Conservation (phyloP, 176 grass and related monocot species). For the maize (Zea mays) region Zm-B73-REFERENCE-NAM-5.0 NC_050100.1:188070001-188070500, state of each 20-base stretch:
- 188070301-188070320: constrained; percentile 28
- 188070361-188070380: neutral
- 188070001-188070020: neutral
- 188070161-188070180: constrained; percentile 9
- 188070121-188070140: neutral
- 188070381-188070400: constrained; percentile 12
- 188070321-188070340: neutral
- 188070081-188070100: constrained; percentile 3
- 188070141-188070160: neutral
- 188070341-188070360: constrained; percentile 11
- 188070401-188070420: neutral
- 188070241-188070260: constrained; percentile 29
- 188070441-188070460: neutral
- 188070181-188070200: neutral
- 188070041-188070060: neutral
- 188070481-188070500: neutral
- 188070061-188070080: neutral
- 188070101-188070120: constrained; percentile 1
- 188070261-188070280: neutral
- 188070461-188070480: neutral
- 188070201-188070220: neutral
- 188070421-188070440: constrained; percentile 29
- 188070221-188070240: neutral
- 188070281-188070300: constrained; percentile 16
- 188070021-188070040: constrained; percentile 14